Base-by-base conservation (phyloP, 768 basidiomycete genomes). In the Porpolomopsis calyptriformis region DNA sequence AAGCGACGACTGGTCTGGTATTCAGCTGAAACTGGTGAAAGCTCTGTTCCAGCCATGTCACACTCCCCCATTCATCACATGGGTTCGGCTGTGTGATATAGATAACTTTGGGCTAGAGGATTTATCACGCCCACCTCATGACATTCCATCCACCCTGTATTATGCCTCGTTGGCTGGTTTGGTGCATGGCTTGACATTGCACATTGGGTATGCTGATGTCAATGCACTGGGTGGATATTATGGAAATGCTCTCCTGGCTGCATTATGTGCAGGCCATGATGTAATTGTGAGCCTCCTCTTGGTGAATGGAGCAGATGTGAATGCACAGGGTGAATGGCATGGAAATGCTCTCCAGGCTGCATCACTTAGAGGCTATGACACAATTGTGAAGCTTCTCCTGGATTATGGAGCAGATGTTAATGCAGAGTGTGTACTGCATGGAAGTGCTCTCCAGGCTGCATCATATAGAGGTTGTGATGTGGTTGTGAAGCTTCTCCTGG, bases 401-500 rank as follows among this genome's bases (percentile, higher is more conserved):
- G 8, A 43, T 9, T 14, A 29, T 6, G 26, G 26, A 5, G 41
- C 41, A 12, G 23, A 71, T 76, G 55, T 72, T 71, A 8, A 31
- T 31, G 29, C 29, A 31, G 7, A 31, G 14, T 7, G 29, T 31
- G 29, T n/a, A n/a, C n/a, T n/a, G 7, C 7, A 38, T 38, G 36
- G 36, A 11, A 38, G 36, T 18, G 36, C 36, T 10, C 36, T 38
- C 8, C 36, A 38, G 36, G 11, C 11, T 12, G 36, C 38, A 4
- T 39, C 38, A 23, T 39, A 12, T 19, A 2, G 5, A 19, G 38
- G 38, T 22, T 22, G 23, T 12, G 16, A 19, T 2, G 16, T 12
- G 38, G 22, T 39, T 23, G 38, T 39, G 3, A 11, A 39, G 19
- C 4, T 39, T 3, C n/a, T 39, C 11, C 38, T 39, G 18, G 38